A percentile compares a stretch with the other conserved stretches of the same genome.
phyloP scores from a whole-genome alignment of 2,329 filamentous ascomycete genomes.

The Trichothecium sympodiale region DNA sequence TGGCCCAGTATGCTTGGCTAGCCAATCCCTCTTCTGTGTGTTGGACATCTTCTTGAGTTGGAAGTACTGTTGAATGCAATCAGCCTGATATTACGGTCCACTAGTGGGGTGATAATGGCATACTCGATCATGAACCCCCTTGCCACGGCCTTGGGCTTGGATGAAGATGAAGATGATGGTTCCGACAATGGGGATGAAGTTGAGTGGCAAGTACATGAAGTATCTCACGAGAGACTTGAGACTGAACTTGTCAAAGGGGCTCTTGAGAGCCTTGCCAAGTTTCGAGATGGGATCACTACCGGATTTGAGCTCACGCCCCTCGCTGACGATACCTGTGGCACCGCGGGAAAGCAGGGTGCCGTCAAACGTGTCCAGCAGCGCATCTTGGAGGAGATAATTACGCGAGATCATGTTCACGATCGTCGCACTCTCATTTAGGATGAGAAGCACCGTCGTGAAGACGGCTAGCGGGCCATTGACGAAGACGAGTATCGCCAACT shows the following conservation, averaged over 20 bases:
- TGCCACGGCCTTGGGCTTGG: conserved; percentile 42
- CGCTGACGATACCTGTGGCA: conserved; percentile 51
- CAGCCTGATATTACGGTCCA: background rate
- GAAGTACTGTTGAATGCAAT: conserved; percentile 54
- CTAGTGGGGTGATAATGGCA: background rate
- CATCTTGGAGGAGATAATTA: conserved; percentile 69
- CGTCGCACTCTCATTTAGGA: conserved; percentile 50
- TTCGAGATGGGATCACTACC: conserved; percentile 45
- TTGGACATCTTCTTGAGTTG: conserved; percentile 77
- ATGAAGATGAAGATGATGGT: conserved; percentile 70
- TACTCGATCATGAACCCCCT: conserved; percentile 5
- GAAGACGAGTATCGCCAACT: conserved; percentile 71
- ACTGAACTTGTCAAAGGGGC: conserved; percentile 44
- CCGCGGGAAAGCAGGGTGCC: conserved; percentile 48
- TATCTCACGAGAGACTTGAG: conserved; percentile 61
- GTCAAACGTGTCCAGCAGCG: conserved; percentile 82
- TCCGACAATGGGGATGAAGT: conserved; percentile 84
- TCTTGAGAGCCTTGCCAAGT: conserved; percentile 47
- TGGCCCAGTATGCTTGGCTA: conserved; percentile 58
- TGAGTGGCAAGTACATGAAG: conserved; percentile 78
- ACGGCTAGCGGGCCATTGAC: conserved; percentile 75
- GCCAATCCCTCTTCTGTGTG: conserved; percentile 53
- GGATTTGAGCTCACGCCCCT: conserved; percentile 61
- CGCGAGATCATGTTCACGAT: conserved; percentile 48
- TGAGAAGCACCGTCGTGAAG: conserved; percentile 59